These are phyloP conservation scores for Albatrellus sp. DNA, from an alignment of 1,284 basidiomycete genomes.

Conservation along the genomic window DNA sequence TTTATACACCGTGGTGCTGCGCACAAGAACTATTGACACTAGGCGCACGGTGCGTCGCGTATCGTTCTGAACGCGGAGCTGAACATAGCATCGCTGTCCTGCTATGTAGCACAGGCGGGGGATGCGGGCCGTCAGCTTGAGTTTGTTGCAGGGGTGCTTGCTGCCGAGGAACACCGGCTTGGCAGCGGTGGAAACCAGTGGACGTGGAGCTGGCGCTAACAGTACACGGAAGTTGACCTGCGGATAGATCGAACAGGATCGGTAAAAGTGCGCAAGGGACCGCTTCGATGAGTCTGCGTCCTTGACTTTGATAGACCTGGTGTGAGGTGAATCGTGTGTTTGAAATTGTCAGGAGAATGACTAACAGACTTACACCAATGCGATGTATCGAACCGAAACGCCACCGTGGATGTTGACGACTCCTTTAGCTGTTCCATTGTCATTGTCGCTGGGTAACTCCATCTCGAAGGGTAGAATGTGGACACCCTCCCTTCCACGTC, in stretches of 20 bases:
- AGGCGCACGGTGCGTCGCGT: conserved; percentile 66
- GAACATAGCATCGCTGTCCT: conserved; percentile 72
- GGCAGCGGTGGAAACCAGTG: conserved; percentile 48
- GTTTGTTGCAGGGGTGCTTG: conserved; percentile 34
- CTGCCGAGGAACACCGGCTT: conserved; percentile 57
- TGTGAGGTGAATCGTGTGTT: not conserved
- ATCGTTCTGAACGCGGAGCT: conserved; percentile 62
- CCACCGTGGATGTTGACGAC: conserved; percentile 41
- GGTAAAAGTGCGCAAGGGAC: conserved; percentile 89
- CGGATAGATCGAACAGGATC: conserved; percentile 76
- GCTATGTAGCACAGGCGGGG: conserved; percentile 78
- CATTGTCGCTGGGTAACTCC: conserved; percentile 52
- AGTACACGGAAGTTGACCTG: conserved; percentile 56
- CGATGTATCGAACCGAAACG: conserved; percentile 72
- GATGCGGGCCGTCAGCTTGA: conserved; percentile 63
- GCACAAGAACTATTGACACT: conserved; percentile 56
- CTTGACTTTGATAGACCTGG: conserved; percentile 71
- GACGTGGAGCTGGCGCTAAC: conserved; percentile 50
- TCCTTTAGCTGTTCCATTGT: conserved; percentile 60
- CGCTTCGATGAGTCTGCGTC: conserved; percentile 46
- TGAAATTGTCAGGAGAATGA: conserved; percentile 4
- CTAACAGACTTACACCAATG: conserved; percentile 51
- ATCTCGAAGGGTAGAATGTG: conserved; percentile 76
- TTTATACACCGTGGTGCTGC: conserved; percentile 62
- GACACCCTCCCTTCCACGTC: conserved; percentile 50